These are phyloP conservation scores for Colletotrichum orbiculare DNA, from an alignment of 2,329 filamentous ascomycete genomes.

Conservation along the genomic window DNA sequence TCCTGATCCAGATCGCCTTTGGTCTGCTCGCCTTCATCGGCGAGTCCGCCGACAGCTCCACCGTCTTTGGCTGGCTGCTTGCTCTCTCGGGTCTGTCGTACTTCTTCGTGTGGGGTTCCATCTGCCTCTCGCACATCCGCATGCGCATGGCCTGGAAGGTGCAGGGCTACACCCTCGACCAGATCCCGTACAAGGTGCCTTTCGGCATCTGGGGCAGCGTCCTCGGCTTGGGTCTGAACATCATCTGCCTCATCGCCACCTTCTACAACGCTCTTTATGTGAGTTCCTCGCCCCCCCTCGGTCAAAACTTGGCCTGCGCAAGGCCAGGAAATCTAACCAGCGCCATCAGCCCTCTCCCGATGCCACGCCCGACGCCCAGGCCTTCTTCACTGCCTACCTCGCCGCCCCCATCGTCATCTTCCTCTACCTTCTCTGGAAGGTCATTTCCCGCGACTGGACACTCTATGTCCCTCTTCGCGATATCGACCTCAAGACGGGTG, in stretches of 20 bases:
- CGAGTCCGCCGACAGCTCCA: constrained; percentile 44
- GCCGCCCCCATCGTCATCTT: constrained; percentile 65
- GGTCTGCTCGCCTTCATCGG: constrained; percentile 69
- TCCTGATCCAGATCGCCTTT: constrained; percentile 63
- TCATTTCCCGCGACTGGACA: constrained; percentile 64
- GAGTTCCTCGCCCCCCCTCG: constrained; percentile 38
- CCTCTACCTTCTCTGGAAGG: constrained; percentile 75
- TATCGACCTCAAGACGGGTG: constrained; percentile 71
- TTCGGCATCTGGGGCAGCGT: constrained; percentile 75
- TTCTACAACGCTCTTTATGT: constrained; percentile 75
- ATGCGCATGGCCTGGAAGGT: constrained; percentile 71
- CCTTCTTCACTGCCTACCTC: constrained; percentile 70
- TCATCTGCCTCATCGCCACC: constrained; percentile 75
- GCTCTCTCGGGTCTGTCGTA: constrained; percentile 78
- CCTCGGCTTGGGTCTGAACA: constrained; percentile 74
- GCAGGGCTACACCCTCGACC: constrained; percentile 63
- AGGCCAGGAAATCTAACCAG: constrained; percentile 14
- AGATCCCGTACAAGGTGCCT: constrained; percentile 59
- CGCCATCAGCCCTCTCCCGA: constrained; percentile 46
- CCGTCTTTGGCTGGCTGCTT: constrained; percentile 73
- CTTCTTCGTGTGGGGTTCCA: constrained; percentile 81
- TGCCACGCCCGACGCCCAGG: constrained; percentile 50
- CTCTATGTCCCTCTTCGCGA: constrained; percentile 66
- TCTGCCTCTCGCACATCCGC: constrained; percentile 73
- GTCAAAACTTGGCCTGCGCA: no score